Base-by-base conservation (phyloP, 2,329 filamentous ascomycete genomes). In the Microsporum canis region DNA sequence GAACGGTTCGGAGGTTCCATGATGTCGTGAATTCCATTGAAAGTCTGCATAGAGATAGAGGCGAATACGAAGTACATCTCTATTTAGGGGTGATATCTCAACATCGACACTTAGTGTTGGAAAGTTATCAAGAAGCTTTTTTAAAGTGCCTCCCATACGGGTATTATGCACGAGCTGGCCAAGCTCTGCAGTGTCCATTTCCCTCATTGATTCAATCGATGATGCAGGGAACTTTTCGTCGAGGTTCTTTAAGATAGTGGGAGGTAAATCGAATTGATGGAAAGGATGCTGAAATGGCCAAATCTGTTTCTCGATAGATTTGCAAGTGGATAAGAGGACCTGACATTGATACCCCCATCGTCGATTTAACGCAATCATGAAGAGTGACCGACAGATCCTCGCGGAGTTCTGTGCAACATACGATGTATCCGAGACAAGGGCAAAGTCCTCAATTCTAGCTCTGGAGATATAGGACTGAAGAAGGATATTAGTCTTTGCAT, bases 341-440 rank as follows among this genome's bases (percentile, higher is more conserved):
- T 95, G 80, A 66, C 95, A 99, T 73, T 97, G 91, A 68, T 96
- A 88, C 0, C 95, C 94, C 94, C 94, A 99, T 66, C 90, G 84
- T 62, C 94, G 83, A 73, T 97, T 97, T 58, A 99, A 78, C 1
- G 94, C 92, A 68, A 99, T 92, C 90, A 97, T 96, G 74, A 99
- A 99, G 14, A 99, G 76, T 1, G 95, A 90, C 64, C 95, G 83
- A 70, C 91, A 96, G 62, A 99, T 99, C 73, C 94, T 87, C 1
- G 91, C 89, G 8, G 94, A 88, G 72, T 99, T 96, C 71, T 99
- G 94, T 1, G 94, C 90, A 49, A 99, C 89, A 70, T 99, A 99
- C 65, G 90, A 90, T 51, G 89, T 87, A 71, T 99, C 94, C 23
- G 95, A 97, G 1, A 88, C 83, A 8, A 99, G 78, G 0, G 94